phyloP scores from a whole-genome alignment of 495 filamentous ascomycete genomes.

The Aspergillus conjunctus region DNA sequence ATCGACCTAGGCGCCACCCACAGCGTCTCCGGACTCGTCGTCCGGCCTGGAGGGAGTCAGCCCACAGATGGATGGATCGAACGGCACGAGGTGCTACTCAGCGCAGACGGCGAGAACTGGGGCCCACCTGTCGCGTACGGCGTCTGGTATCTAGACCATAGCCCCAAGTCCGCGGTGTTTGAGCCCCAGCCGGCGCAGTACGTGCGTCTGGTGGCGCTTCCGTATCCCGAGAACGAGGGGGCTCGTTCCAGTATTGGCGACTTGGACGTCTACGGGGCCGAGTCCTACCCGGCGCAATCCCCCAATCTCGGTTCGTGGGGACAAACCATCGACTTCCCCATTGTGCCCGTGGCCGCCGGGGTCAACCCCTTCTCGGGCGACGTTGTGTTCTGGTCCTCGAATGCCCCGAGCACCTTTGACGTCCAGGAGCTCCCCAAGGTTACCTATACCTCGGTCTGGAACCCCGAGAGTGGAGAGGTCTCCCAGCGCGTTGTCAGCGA shows the following conservation, averaged over 20 bases:
- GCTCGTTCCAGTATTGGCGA: constrained; percentile 35
- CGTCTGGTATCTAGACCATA: constrained; percentile 44
- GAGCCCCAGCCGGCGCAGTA: constrained; percentile 42
- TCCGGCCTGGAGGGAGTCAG: no score
- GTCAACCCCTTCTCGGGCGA: constrained; percentile 37
- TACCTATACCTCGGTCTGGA: constrained; percentile 37
- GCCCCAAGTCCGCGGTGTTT: constrained; percentile 44
- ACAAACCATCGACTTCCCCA: constrained; percentile 52
- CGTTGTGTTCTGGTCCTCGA: constrained; percentile 50
- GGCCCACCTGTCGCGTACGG: constrained; percentile 42
- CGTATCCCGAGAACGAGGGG: no score
- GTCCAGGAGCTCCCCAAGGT: constrained; percentile 42
- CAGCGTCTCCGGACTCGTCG: no score
- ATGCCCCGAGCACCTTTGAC: constrained; percentile 37
- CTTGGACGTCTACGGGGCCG: constrained; percentile 31
- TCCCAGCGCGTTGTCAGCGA: constrained; percentile 44
- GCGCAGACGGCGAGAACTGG: constrained; percentile 42
- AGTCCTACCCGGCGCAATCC: constrained; percentile 14
- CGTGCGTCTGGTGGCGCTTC: constrained; percentile 41
- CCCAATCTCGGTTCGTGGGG: constrained; percentile 44
- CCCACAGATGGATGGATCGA: constrained; percentile 36
- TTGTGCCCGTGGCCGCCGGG: constrained; percentile 49
- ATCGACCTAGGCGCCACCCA: no score
- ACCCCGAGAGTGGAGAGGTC: constrained; percentile 36
- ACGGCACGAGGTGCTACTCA: constrained; percentile 43